Base-by-base conservation (phyloP, 345 rosid species). In the Eucalyptus victrix region DNA sequence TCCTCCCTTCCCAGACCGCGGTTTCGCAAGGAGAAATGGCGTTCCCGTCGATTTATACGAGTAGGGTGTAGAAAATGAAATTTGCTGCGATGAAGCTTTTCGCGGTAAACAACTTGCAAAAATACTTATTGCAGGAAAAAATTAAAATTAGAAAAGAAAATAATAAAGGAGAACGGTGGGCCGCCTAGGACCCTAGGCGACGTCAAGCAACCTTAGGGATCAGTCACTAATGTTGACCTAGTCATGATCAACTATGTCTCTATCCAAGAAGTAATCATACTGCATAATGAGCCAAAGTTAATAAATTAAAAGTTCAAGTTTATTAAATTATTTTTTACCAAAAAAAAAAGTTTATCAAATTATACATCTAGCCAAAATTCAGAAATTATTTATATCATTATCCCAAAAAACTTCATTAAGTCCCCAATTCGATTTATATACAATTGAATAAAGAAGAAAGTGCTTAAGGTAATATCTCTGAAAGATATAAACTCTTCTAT, bases 241-340 rank as follows among this genome's bases (percentile, higher is more conserved):
- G 12, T 4, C 47, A 45, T 45, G 47, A 45, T 45, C 47, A 45
- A 45, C 4, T 45, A 9, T 45, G 12, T 45, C 47, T 45, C 47
- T 45, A 9, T 45, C 47, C 0, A 45, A 9, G 12, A 11, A 45
- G 0, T 0, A 0, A 45, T 4, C 47, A 9, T 45, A 45, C 0
- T 9, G 12, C 47, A 45, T 45, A 45, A 9, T 45, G 11, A 45
- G 1, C 1, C 0, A 14, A 50, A 50, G 3, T 50, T 50, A 50
- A 51, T 51, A 51, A 51, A 51, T 51, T 50, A 16, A 50, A 50
- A 50, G 19, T 50, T 49, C 50, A 49, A 13, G 6, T 45, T 5
- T 40, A 40, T 40, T 5, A 40, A 40, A 4, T 40, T 40, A 40
- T 40, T 40, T 6, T 40, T 40, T 40, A 40, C 42, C 42, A 40